These are phyloP conservation scores for Borealophlyctis nickersoniae DNA, from an alignment of 192 early-diverging fungal species.

Conservation along the genomic window DNA sequence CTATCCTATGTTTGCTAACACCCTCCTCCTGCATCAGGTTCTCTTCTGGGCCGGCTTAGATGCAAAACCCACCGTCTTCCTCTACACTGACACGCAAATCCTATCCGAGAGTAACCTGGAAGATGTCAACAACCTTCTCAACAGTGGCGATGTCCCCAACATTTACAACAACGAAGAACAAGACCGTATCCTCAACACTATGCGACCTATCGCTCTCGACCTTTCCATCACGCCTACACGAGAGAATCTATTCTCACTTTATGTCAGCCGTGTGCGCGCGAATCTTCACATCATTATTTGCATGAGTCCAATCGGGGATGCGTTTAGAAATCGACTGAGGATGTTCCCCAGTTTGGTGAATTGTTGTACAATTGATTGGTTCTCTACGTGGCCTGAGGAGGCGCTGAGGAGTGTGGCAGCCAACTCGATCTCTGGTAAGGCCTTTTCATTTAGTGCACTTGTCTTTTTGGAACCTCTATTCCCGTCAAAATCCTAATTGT, in stretches of 20 bases:
- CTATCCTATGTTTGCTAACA: no score
- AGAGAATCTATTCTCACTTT: conserved; percentile 58
- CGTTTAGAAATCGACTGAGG: conserved; percentile 56
- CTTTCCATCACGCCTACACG: conserved; percentile 43
- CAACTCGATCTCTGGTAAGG: conserved; percentile 38
- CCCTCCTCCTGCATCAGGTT: conserved; percentile 12
- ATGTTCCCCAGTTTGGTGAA: conserved; percentile 65
- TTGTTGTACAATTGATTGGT: conserved; percentile 69
- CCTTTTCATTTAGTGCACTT: background rate
- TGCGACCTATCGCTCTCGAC: conserved; percentile 53
- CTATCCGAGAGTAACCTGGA: conserved; percentile 53
- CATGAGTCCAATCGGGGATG: conserved; percentile 66
- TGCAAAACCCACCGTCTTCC: conserved; percentile 56
- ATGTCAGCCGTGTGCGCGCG: conserved; percentile 42
- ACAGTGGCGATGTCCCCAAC: conserved; percentile 65
- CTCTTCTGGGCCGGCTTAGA: conserved; percentile 55
- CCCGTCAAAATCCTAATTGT: no score
- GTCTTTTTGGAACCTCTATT: no score
- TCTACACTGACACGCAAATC: conserved; percentile 64
- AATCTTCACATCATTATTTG: conserved; percentile 62
- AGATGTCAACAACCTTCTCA: conserved; percentile 64
- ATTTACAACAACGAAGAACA: conserved; percentile 58
- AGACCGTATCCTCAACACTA: conserved; percentile 53
- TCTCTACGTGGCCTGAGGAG: conserved; percentile 65
- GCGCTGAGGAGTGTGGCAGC: conserved; percentile 55